Percentiles rank a stretch among this genome's conserved stretches.
phyloP scores from a whole-genome alignment of 2,329 filamentous ascomycete genomes.

The Talaromyces sp. region DNA sequence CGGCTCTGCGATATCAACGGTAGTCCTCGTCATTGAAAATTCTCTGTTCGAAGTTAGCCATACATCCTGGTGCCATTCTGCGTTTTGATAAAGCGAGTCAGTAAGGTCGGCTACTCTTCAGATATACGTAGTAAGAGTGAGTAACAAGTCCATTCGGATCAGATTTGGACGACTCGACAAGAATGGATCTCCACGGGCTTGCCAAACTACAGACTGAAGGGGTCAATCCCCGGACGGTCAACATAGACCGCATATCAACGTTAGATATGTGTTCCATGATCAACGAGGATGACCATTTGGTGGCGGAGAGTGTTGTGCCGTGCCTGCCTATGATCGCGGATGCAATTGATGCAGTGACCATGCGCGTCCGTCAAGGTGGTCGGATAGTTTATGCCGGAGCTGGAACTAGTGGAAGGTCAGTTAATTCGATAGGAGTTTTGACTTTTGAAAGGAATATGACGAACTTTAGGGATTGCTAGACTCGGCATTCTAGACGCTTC shows the following conservation, averaged over 20 bases:
- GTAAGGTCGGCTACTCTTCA: too few species aligned
- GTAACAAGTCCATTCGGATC: too few species aligned
- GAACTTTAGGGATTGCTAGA: constrained; percentile 21
- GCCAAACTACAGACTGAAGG: constrained; percentile 42
- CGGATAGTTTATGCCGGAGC: constrained; percentile 46
- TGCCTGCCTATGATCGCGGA: constrained; percentile 38
- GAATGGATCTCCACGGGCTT: constrained; percentile 30
- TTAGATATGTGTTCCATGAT: constrained; percentile 44
- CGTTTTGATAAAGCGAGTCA: too few species aligned
- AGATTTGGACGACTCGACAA: neutral
- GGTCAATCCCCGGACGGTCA: constrained; percentile 35
- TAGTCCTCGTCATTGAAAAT: too few species aligned
- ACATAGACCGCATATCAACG: constrained; percentile 43
- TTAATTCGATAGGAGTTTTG: neutral
- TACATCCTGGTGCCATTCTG: too few species aligned
- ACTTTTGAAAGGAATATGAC: neutral
- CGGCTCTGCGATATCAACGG: too few species aligned
- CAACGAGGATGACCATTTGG: constrained; percentile 40
- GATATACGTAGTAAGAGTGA: too few species aligned
- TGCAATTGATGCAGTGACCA: constrained; percentile 37
- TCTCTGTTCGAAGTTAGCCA: too few species aligned
- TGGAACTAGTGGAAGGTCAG: constrained; percentile 49
- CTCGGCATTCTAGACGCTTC: constrained; percentile 47
- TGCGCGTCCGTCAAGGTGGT: constrained; percentile 37
- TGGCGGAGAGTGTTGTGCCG: constrained; percentile 33